phyloP scores from a whole-genome alignment of 208 protist species.

The Strigomonas oncopelti region DNA sequence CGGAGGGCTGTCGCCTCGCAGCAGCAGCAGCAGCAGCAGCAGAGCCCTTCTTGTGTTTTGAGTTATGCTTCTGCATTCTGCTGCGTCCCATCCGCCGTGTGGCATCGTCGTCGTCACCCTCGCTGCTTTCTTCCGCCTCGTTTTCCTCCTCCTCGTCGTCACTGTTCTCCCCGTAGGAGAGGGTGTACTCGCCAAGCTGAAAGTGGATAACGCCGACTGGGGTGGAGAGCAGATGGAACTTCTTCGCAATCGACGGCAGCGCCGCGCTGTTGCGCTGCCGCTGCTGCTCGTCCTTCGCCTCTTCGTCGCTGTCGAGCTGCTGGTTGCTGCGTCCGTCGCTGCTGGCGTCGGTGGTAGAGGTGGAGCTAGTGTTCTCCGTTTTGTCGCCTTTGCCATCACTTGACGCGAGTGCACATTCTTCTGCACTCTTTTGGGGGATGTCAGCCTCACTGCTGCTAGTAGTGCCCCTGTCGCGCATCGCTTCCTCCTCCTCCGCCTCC shows the following conservation, averaged over 20 bases:
- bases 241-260: background rate
- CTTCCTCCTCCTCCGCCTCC: background rate
- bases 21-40: background rate
- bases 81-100: constrained; percentile 4
- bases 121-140: background rate
- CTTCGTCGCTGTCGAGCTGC: no score
- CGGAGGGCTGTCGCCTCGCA: background rate
- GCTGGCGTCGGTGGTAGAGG: background rate
- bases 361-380: no score
- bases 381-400: no score
- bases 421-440: no score
- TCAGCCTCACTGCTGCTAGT: background rate
- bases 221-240: constrained; percentile 22
- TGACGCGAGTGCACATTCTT: no score
- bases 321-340: background rate
- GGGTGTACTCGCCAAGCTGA: background rate
- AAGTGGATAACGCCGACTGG: constrained; percentile 16
- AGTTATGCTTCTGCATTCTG: background rate
- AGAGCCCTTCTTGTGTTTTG: background rate
- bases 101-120: constrained; percentile 13
- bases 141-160: background rate
- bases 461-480: background rate
- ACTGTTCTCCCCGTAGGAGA: background rate
- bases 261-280: background rate
- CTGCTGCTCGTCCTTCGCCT: background rate